Conservation (phyloP, 2,329 filamentous ascomycete genomes). For the Colletotrichum cuscutae region DNA sequence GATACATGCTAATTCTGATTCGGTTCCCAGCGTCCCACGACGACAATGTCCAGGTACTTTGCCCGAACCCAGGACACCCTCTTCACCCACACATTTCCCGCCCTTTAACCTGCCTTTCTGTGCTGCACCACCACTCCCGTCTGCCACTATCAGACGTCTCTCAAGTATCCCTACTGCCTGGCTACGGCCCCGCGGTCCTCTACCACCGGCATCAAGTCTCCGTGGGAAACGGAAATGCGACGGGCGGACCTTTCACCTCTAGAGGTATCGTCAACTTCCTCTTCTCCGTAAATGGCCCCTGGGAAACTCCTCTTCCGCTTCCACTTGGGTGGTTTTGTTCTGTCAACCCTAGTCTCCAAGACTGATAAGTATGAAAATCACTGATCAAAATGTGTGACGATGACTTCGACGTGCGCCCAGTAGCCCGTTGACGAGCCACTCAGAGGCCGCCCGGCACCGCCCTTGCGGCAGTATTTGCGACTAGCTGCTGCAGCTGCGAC, state of each 20-base stretch:
- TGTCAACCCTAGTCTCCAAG: slow-evolving; percentile 33
- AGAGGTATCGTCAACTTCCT: slow-evolving; percentile 32
- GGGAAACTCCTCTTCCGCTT: slow-evolving; percentile 26
- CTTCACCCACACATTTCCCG: background rate
- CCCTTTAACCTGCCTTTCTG: background rate
- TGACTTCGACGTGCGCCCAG: slow-evolving; percentile 19
- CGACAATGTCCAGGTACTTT: background rate
- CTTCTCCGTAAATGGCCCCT: slow-evolving; percentile 14
- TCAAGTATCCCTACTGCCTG: slow-evolving; percentile 3
- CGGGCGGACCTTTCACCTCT: slow-evolving; percentile 31
- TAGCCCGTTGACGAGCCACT: slow-evolving; percentile 13
- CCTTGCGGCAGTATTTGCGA: slow-evolving; percentile 11
- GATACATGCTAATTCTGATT: slow-evolving; percentile 28
- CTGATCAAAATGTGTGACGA: slow-evolving; percentile 20
- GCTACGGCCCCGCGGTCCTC: background rate
- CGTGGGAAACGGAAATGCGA: slow-evolving; percentile 30
- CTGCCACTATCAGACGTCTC: slow-evolving; percentile 5
- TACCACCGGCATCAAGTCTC: slow-evolving; percentile 24
- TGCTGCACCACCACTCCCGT: background rate
- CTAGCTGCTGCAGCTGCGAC: background rate
- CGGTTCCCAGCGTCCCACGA: slow-evolving; percentile 21
- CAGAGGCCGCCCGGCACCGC: slow-evolving; percentile 22
- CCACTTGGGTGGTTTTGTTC: slow-evolving; percentile 32
- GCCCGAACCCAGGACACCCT: background rate
- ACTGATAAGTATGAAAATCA: slow-evolving; percentile 26